Evolutionary conservation across 2,329 filamentous ascomycete species (phyloP).

Genomic region (Epichloe typhina): DNA sequence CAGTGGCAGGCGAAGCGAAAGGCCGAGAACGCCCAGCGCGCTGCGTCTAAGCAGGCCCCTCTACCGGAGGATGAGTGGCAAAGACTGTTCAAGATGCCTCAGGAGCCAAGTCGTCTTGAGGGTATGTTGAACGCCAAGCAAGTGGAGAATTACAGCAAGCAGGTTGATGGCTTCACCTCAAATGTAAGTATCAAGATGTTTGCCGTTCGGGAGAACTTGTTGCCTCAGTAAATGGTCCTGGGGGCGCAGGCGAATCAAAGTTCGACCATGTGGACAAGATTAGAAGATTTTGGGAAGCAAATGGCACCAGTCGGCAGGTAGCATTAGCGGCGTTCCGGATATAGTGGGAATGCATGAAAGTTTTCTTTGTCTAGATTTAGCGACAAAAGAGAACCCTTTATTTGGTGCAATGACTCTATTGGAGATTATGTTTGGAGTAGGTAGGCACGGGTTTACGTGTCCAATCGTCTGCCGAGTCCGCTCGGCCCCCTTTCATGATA

Average conservation of each 20-base stretch:
- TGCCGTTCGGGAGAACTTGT: constrained; percentile 63
- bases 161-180: constrained; percentile 92
- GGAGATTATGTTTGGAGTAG: no score
- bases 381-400: constrained; percentile 16
- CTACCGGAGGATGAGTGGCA: constrained; percentile 98
- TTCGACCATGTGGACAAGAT: constrained; percentile 6
- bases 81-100: constrained; percentile 91
- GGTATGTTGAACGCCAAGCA: constrained; percentile 90
- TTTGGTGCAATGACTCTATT: constrained; percentile 11
- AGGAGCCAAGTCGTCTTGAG: constrained; percentile 86
- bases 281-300: constrained; percentile 11
- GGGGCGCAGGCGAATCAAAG: background rate
- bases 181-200: constrained; percentile 96
- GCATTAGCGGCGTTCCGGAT: constrained; percentile 30
- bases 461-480: no score
- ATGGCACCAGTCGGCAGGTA: constrained; percentile 22
- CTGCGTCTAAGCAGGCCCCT: constrained; percentile 73
- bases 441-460: no score
- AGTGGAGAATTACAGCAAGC: constrained; percentile 94
- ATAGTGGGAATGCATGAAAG: constrained; percentile 23
- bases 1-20: constrained; percentile 96
- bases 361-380: constrained; percentile 21
- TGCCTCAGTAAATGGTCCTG: constrained; percentile 34
- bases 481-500: no score
- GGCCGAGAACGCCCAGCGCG: constrained; percentile 78